These are phyloP conservation scores for Cephaloascus albidus DNA, from an alignment of 805 yeast species.

Conservation along the genomic window DNA sequence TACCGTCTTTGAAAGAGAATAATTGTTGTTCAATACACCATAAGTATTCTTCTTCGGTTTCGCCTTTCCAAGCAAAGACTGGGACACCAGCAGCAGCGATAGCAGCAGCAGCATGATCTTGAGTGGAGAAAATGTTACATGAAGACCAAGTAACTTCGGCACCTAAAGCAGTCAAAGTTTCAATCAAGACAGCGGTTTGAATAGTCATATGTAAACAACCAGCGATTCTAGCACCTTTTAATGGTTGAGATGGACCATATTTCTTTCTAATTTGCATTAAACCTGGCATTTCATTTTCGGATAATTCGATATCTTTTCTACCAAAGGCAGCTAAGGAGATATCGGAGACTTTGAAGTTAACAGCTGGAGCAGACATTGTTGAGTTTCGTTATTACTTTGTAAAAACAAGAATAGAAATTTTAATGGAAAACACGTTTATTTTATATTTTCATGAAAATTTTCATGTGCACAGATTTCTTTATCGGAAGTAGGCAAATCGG, in stretches of 20 bases:
- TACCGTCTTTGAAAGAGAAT: conserved; percentile 92
- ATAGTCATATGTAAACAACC: conserved; percentile 99
- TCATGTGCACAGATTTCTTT: too few relatives aligned
- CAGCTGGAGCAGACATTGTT: conserved; percentile 30
- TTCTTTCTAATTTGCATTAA: conserved; percentile 92
- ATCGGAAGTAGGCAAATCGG: too few relatives aligned
- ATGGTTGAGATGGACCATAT: conserved; percentile 88
- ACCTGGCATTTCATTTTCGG: conserved; percentile 99
- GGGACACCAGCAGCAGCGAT: conserved; percentile 99
- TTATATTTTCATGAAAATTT: too few relatives aligned
- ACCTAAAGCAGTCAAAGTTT: conserved; percentile 94
- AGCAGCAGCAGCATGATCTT: conserved; percentile 99
- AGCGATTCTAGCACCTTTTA: conserved; percentile 97
- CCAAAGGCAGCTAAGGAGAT: conserved; percentile 98
- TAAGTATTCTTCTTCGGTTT: conserved; percentile 97
- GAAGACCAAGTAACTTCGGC: conserved; percentile 99
- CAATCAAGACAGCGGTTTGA: conserved; percentile 98
- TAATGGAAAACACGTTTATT: too few relatives aligned
- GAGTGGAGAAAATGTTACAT: conserved; percentile 98
- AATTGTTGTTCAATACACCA: conserved; percentile 99
- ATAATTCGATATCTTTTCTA: conserved; percentile 97
- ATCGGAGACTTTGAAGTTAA: conserved; percentile 92
- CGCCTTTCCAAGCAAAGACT: conserved; percentile 99
- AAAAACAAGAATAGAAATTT: too few relatives aligned
- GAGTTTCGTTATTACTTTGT: neutral